Evolutionary conservation across 202 grass and related monocot genomes (phyloP).

Genomic region (Brachypodium distachyon): DNA sequence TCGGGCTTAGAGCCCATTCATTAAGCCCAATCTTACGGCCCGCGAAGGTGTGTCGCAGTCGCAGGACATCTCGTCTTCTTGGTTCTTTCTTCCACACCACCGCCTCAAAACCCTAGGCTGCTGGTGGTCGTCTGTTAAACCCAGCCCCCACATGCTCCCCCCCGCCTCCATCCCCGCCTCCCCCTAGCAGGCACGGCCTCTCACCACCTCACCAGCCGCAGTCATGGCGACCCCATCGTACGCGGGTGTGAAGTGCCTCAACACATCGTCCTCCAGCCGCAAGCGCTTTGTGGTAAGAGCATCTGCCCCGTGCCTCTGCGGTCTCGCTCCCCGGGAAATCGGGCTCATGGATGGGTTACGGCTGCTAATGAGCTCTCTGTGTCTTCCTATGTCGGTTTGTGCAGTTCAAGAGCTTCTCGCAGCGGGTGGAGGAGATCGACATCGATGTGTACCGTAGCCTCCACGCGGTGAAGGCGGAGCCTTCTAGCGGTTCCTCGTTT

Average conservation of each 20-base stretch:
- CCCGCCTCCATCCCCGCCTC: background rate
- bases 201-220: background rate
- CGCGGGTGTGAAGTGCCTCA: slow-evolving; percentile 72
- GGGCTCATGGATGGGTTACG: background rate
- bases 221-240: slow-evolving; percentile 53
- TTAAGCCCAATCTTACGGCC: background rate
- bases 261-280: slow-evolving; percentile 51
- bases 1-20: background rate
- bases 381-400: background rate
- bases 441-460: slow-evolving; percentile 84
- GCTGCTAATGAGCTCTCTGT: background rate
- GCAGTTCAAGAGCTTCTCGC: slow-evolving; percentile 90
- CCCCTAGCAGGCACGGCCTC: background rate
- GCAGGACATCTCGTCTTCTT: background rate
- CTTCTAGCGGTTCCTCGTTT: slow-evolving; percentile 69
- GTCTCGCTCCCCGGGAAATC: background rate
- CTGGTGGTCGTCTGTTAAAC: slow-evolving; percentile 15
- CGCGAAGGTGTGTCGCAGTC: background rate
- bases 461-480: slow-evolving; percentile 56
- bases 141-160: background rate
- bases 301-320: background rate
- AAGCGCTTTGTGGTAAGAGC: slow-evolving; percentile 73
- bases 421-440: slow-evolving; percentile 72
- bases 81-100: background rate
- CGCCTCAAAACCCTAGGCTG: slow-evolving; percentile 36